Base-by-base conservation (phyloP, 2,329 filamentous ascomycete species). In the Arthrobotrys entomopaga region DNA sequence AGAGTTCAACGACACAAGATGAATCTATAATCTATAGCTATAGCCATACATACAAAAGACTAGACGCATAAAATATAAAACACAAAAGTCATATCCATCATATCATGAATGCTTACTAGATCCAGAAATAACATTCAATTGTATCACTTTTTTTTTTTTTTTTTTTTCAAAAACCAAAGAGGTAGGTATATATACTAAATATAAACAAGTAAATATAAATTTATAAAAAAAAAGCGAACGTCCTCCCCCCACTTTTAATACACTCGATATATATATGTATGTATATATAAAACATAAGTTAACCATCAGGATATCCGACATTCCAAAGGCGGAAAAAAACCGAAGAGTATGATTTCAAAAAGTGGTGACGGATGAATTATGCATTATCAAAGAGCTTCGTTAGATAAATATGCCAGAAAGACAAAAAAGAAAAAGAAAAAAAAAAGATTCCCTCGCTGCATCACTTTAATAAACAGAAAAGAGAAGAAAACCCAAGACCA, bases 301-400 rank as follows among this genome's bases (percentile, higher is more conserved):
- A 54, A 54, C 16, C 48, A 3, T 46, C 42, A 46, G 42, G 42
- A 46, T 46, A 46, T 46, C 42, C 13, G n/a, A 46, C 42, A 19
- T 15, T 15, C 42, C 5, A 46, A 46, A 46, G 42, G 53, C 65
- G 63, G 16, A 76, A 77, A 54, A 48, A 46, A 40, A 48, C 50
- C 11, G 48, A 2, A 11, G 2, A 49, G 29, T 26, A n/a, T n/a
- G 16, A 61, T 22, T 48, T 48, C 22, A 22, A 24, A 52, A 20
- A 10, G 43, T 13, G 20, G 52, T 57, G 48, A 20, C 34, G 42
- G 58, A 64, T 52, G 40, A 57, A 74, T 74, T 74, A 74, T 67
- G 63, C 63, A 74, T 69, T 75, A 65, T 65, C 61, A 57, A 34
- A 34, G 57, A 73, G 49, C 59, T 59, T 64, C 63, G 42, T 64